phyloP scores from a whole-genome alignment of 352 stramenopile genomes.

The Phytophthora hybrid region DNA sequence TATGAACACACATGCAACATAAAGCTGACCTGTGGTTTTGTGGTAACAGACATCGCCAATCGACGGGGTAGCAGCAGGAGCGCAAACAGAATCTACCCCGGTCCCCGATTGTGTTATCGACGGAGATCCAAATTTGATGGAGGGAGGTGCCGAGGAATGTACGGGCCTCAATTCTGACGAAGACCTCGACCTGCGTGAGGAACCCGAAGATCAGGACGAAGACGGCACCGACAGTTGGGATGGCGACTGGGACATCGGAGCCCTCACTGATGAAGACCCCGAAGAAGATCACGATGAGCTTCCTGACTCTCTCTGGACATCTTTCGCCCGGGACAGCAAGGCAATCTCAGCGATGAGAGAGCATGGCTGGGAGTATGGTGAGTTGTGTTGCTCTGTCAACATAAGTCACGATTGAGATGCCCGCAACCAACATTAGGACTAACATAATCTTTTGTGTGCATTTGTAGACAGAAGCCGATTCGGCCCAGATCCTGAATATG shows the following conservation, averaged over 20 bases:
- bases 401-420: conserved; percentile 2
- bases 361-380: conserved; percentile 12
- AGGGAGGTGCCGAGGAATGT: not conserved
- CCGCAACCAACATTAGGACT: conserved; percentile 1
- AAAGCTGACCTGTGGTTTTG: too few relatives aligned
- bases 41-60: too few relatives aligned
- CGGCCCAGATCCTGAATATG: conserved; percentile 3
- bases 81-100: too few relatives aligned
- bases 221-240: conserved; percentile 7
- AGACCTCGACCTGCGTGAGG: conserved; percentile 1
- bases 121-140: conserved; percentile 15
- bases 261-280: conserved; percentile 3
- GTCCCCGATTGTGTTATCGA: not conserved
- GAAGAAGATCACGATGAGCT: not conserved
- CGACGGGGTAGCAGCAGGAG: too few relatives aligned
- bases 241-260: conserved; percentile 8
- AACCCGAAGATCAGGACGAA: conserved; percentile 16
- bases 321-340: not conserved
- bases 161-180: conserved; percentile 16
- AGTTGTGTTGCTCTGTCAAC: conserved; percentile 7
- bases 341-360: not conserved
- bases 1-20: not conserved
- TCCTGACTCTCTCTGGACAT: conserved; percentile 8
- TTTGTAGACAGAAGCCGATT: conserved; percentile 6
- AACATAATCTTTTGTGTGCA: conserved; percentile 1